A percentile compares a stretch with the other conserved stretches of the same genome.
phyloP scores from a whole-genome alignment of 2,329 filamentous ascomycete species.

The Ascochyta pisi region DNA sequence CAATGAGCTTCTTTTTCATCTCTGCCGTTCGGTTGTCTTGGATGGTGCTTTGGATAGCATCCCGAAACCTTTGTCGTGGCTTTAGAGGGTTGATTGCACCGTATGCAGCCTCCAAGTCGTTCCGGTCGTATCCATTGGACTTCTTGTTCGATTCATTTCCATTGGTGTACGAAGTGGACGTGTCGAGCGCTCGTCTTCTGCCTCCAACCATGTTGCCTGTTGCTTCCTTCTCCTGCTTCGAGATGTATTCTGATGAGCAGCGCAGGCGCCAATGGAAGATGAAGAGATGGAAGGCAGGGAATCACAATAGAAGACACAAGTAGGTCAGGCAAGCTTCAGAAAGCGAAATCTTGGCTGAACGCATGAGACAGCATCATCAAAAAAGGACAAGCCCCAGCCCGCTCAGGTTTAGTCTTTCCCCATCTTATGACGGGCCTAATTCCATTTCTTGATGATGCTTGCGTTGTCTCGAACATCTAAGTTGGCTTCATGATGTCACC shows the following conservation, averaged over 20 bases:
- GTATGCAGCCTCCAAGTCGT: slow-evolving; percentile 43
- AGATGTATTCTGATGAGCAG: background rate
- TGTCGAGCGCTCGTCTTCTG: slow-evolving; percentile 7
- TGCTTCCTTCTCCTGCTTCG: background rate
- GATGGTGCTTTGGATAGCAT: slow-evolving; percentile 56
- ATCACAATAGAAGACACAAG: background rate
- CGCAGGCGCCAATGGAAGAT: no score
- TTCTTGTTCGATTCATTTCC: background rate
- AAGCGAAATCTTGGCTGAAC: slow-evolving; percentile 5
- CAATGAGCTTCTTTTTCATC: slow-evolving; percentile 58
- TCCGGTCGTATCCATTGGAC: slow-evolving; percentile 4
- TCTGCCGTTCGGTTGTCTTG: slow-evolving; percentile 54
- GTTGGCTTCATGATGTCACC: slow-evolving; percentile 14
- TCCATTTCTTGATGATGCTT: slow-evolving; percentile 8
- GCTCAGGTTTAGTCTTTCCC: background rate
- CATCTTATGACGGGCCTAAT: slow-evolving; percentile 10
- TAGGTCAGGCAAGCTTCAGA: background rate
- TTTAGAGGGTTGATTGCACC: slow-evolving; percentile 24
- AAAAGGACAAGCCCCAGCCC: slow-evolving; percentile 1
- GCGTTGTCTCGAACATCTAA: slow-evolving; percentile 5
- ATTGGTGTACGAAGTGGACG: slow-evolving; percentile 6
- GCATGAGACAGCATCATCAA: slow-evolving; percentile 12
- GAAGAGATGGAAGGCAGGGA: background rate
- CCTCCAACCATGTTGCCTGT: slow-evolving; percentile 13
- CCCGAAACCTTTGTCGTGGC: slow-evolving; percentile 50